Evolutionary conservation across 208 protist genomes (phyloP).

Genomic region (Spongospora subterranea): DNA sequence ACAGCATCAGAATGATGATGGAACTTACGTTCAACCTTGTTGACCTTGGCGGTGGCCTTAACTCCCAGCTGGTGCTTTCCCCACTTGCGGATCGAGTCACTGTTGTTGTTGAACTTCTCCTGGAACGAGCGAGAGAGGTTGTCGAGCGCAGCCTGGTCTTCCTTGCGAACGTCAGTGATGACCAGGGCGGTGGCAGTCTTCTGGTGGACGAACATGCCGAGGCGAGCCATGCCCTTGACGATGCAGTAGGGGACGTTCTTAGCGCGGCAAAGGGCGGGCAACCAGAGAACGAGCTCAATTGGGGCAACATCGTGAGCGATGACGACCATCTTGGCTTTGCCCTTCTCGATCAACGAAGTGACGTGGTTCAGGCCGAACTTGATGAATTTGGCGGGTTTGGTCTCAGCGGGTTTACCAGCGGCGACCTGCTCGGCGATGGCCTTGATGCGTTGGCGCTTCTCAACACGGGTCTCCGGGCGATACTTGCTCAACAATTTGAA

Average conservation of each 20-base stretch:
- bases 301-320: conserved; percentile 99
- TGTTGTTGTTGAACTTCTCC: conserved; percentile 58
- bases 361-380: conserved; percentile 97
- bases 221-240: conserved; percentile 97
- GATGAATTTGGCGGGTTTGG: conserved; percentile 86
- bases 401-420: conserved; percentile 78
- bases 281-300: conserved; percentile 98
- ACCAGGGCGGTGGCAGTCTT: conserved; percentile 94
- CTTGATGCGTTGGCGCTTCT: conserved; percentile 91
- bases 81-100: conserved; percentile 50
- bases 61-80: conserved; percentile 3
- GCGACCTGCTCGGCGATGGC: conserved; percentile 89
- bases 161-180: conserved; percentile 90
- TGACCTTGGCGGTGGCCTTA: conserved; percentile 54
- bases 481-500: conserved; percentile 90
- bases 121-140: conserved; percentile 27
- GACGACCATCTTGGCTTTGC: conserved; percentile 97
- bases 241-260: conserved; percentile 99
- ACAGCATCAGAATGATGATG: not conserved
- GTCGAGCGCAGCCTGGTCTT: conserved; percentile 73
- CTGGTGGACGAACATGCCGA: conserved; percentile 93
- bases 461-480: conserved; percentile 79
- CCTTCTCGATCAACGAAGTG: conserved; percentile 94
- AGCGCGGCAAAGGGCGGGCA: conserved; percentile 97
- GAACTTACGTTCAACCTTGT: conserved; percentile 26